Base-by-base conservation (phyloP, 2,329 filamentous ascomycete genomes). In the Aspergillus fumigatiaffinis region DNA sequence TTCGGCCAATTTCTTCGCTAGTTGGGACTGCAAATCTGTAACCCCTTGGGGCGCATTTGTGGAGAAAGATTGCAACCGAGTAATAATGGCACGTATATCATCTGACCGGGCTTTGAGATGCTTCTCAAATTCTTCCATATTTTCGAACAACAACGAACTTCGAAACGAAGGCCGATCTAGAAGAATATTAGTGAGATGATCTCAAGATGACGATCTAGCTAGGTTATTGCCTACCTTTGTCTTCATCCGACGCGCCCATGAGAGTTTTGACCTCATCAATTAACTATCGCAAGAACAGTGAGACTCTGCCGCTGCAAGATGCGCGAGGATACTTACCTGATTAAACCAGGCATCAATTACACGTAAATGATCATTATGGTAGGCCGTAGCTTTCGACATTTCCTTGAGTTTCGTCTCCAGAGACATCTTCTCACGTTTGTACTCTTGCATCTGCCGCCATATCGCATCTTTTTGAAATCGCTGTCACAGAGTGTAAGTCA, bases 381-480 rank as follows among this genome's bases (percentile, higher is more conserved):
- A 87, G 61, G 84, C 82, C 29, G 89, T 85, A 69, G 86, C 84
- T 72, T 91, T 92, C 63, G 90, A 85, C 61, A 95, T 80, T 63
- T 96, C 90, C 70, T 88, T 88, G 60, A 97, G 80, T 70, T 90
- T 89, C 57, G 85, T 81, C 78, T 97, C 92, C 61, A 95, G 80
- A 44, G 89, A 89, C 57, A 84, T 82, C 72, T 92, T 92, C 73
- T 96, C 91, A 66, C 94, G 87, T 77, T 96, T 96, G 77, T 96
- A 97, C 77, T 97, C 94, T 72, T 92, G 90, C 92, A 99, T 96
- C 78, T 97, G 93, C 57, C 95, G 91, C 69, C 90, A 88, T 73
- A 99, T 96, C 63, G 94, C 94, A 79, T 96, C 94, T 79, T 97
- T 99, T 77, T 93, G 90, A 70, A 89, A 94, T 72, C 89, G 86